phyloP scores from a whole-genome alignment of 345 rosid species.

The Salix purpurea region DNA sequence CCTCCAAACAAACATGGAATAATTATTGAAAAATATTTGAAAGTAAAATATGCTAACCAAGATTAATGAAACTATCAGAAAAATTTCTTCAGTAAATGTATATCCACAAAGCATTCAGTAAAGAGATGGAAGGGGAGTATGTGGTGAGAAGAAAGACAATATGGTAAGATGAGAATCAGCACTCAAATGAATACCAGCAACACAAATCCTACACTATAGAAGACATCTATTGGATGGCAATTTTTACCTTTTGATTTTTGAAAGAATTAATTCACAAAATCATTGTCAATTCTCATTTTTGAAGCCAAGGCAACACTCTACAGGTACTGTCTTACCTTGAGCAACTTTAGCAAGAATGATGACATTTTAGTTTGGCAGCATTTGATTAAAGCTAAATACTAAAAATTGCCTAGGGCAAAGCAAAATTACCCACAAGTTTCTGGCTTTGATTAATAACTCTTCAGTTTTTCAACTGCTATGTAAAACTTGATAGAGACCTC shows the following conservation, averaged over 20 bases:
- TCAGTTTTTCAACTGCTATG: not conserved
- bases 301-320: not conserved
- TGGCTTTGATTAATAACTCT: not conserved
- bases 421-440: not conserved
- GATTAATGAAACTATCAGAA: not conserved
- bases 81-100: not conserved
- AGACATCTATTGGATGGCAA: too few species aligned
- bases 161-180: not conserved
- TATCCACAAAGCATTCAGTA: not conserved
- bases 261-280: too few species aligned
- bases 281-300: not conserved
- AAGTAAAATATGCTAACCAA: not conserved
- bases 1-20: not conserved
- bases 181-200: not conserved
- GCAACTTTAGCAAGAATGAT: not conserved
- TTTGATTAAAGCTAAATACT: too few species aligned
- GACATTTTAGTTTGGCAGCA: too few species aligned
- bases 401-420: not conserved
- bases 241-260: not conserved
- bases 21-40: not conserved
- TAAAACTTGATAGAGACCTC: not conserved
- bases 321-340: not conserved
- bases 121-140: not conserved
- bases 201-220: not conserved
- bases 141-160: not conserved